These are phyloP conservation scores for Lactarius vividus DNA, from an alignment of 768 basidiomycete species.

Conservation along the genomic window DNA sequence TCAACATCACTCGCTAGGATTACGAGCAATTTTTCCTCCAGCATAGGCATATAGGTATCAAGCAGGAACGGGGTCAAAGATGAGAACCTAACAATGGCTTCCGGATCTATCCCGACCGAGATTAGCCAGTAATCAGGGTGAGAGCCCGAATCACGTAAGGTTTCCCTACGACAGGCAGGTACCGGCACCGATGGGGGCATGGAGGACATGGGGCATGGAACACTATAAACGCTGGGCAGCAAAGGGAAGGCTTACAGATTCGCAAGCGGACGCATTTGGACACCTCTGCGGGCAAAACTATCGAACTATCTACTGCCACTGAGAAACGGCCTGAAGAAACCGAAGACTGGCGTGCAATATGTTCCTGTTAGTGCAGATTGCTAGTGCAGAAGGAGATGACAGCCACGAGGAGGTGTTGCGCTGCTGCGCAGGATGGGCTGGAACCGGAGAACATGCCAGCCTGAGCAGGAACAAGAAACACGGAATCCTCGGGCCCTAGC, in stretches of 20 bases:
- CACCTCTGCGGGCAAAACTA: conserved; percentile 26
- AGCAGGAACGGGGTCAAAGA: neutral
- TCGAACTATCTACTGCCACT: conserved; percentile 30
- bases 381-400: conserved; percentile 43
- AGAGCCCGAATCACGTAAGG: neutral
- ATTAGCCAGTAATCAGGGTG: neutral
- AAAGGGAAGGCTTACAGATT: conserved; percentile 63
- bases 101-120: neutral
- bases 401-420: conserved; percentile 62
- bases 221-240: conserved; percentile 56
- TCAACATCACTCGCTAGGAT: neutral
- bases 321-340: conserved; percentile 47
- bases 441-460: conserved; percentile 71
- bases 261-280: conserved; percentile 36
- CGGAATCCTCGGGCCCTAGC: conserved; percentile 70
- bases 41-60: neutral
- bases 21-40: neutral
- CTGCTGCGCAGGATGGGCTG: conserved; percentile 95
- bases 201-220: conserved; percentile 75
- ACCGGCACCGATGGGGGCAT: conserved; percentile 66
- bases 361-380: conserved; percentile 61
- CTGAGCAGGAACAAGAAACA: conserved; percentile 46
- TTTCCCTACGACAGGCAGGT: conserved; percentile 37
- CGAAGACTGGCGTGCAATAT: conserved; percentile 78
- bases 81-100: neutral